Conservation (phyloP, 1,139 yeast species). For the Hansenula lynferdii region DNA sequence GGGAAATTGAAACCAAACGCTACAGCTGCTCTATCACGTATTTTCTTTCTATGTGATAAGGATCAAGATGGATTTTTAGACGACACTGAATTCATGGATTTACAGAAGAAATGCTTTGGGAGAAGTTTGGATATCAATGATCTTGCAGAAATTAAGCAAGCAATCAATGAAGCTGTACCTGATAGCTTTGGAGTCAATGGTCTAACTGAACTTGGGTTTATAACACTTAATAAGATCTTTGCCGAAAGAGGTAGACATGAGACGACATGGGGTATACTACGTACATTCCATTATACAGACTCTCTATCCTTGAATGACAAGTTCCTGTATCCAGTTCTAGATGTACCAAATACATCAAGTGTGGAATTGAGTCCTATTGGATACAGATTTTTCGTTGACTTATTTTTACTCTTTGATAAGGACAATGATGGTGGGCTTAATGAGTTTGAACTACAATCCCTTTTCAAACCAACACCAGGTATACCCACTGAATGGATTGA, state of each 20-base stretch:
- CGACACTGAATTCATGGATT: slow-evolving; percentile 58
- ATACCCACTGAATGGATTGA: slow-evolving; percentile 84
- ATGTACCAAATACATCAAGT: slow-evolving; percentile 71
- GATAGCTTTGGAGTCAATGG: slow-evolving; percentile 39
- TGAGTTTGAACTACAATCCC: slow-evolving; percentile 56
- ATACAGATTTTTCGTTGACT: slow-evolving; percentile 83
- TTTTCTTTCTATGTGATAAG: slow-evolving; percentile 79
- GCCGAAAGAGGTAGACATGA: slow-evolving; percentile 94
- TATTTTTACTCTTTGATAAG: slow-evolving; percentile 80
- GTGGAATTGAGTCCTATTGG: slow-evolving; percentile 95
- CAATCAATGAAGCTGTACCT: slow-evolving; percentile 22
- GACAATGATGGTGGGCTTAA: slow-evolving; percentile 95
- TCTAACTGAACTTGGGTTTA: slow-evolving; percentile 69
- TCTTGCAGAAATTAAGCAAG: slow-evolving; percentile 40
- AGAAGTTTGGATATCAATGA: slow-evolving; percentile 51
- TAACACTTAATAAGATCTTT: slow-evolving; percentile 69
- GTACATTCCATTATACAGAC: slow-evolving; percentile 88
- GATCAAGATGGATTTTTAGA: slow-evolving; percentile 85
- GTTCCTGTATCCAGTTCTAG: slow-evolving; percentile 72
- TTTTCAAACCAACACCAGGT: slow-evolving; percentile 91
- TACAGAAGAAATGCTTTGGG: slow-evolving; percentile 76
- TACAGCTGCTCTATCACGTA: slow-evolving; percentile 66
- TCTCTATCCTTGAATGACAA: slow-evolving; percentile 80
- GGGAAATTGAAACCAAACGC: slow-evolving; percentile 78
- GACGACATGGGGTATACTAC: slow-evolving; percentile 89